Conservation (phyloP, 1,284 basidiomycete species). For the Naganishia cerealis region DNA sequence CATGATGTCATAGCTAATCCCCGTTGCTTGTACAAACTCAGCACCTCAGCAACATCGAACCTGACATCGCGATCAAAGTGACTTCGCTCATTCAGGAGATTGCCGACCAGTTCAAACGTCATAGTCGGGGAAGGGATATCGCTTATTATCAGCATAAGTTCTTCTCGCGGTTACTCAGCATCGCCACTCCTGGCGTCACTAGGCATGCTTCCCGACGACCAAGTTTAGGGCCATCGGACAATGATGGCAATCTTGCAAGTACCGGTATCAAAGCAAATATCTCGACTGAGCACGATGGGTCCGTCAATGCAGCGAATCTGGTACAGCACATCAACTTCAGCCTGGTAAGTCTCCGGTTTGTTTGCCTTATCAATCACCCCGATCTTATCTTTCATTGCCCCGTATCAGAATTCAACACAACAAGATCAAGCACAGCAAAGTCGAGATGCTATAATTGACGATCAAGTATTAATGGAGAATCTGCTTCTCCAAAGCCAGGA, state of each 20-base stretch:
- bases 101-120: conserved; percentile 21
- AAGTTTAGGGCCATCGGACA: background rate
- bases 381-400: background rate
- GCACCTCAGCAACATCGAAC: conserved; percentile 21
- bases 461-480: conserved; percentile 24
- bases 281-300: background rate
- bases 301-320: conserved; percentile 12
- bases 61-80: conserved; percentile 15
- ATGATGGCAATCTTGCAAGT: background rate
- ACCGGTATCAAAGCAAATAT: background rate
- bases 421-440: conserved; percentile 7
- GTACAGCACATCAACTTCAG: conserved; percentile 17
- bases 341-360: background rate
- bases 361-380: no score
- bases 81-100: conserved; percentile 20
- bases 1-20: background rate
- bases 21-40: background rate
- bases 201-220: conserved; percentile 15
- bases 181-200: conserved; percentile 18
- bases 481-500: conserved; percentile 19
- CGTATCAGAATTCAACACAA: background rate
- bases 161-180: conserved; percentile 23
- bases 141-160: conserved; percentile 30
- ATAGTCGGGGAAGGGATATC: conserved; percentile 25
- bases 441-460: conserved; percentile 3